phyloP scores from a whole-genome alignment of 805 yeast species.

The Pichia paraexigua region DNA sequence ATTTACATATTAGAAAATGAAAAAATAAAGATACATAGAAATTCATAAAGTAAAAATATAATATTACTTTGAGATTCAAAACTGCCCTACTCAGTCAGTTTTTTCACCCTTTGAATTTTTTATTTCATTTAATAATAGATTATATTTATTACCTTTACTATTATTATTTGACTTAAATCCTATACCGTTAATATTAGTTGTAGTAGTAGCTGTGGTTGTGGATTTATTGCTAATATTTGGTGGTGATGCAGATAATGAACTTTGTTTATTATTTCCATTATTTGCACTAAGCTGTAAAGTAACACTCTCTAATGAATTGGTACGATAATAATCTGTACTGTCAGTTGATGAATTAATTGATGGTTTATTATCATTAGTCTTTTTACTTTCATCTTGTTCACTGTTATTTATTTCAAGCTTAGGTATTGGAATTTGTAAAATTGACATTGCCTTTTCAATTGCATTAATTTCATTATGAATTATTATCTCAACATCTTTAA shows the following conservation, averaged over 20 bases:
- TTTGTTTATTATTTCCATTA: not conserved
- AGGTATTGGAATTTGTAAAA: constrained; percentile 15
- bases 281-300: not conserved
- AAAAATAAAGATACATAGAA: not conserved
- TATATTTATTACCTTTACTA: constrained; percentile 4
- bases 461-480: constrained; percentile 22
- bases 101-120: constrained; percentile 24
- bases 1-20: not conserved
- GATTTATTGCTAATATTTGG: not conserved
- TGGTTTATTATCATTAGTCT: not conserved
- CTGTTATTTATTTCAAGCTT: no score
- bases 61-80: not conserved
- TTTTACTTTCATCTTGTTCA: not conserved
- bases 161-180: not conserved
- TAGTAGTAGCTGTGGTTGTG: not conserved
- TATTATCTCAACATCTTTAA: constrained; percentile 13
- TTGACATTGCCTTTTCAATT: constrained; percentile 17
- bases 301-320: not conserved
- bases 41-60: not conserved
- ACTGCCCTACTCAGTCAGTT: constrained; percentile 16
- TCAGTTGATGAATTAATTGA: constrained; percentile 1
- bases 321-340: constrained; percentile 2
- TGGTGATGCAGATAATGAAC: constrained; percentile 1
- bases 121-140: constrained; percentile 8
- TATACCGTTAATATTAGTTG: not conserved